Evolutionary conservation across 768 basidiomycete species (phyloP).

Genomic region (Trametes cingulata): DNA sequence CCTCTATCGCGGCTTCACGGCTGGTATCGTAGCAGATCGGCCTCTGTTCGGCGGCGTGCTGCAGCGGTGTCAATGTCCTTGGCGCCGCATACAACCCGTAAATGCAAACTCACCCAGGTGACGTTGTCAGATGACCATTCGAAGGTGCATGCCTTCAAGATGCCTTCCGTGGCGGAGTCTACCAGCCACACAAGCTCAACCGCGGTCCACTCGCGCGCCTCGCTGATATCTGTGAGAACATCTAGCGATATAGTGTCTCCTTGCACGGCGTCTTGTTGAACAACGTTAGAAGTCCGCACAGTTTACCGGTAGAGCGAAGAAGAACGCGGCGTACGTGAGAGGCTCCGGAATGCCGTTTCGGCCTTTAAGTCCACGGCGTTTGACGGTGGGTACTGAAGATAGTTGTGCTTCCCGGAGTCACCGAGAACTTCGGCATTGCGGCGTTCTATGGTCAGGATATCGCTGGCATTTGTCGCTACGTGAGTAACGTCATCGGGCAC

Average conservation of each 20-base stretch:
- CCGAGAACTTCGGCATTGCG: conserved; percentile 38
- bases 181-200: conserved; percentile 41
- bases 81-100: background rate
- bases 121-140: conserved; percentile 25
- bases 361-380: conserved; percentile 56
- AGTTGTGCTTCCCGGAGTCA: conserved; percentile 36
- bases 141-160: conserved; percentile 23
- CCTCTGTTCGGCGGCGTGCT: conserved; percentile 9
- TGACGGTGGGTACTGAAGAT: conserved; percentile 48
- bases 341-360: conserved; percentile 52
- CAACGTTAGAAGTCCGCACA: background rate
- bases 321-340: conserved; percentile 39
- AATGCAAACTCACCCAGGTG: conserved; percentile 23
- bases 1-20: conserved; percentile 1
- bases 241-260: conserved; percentile 46
- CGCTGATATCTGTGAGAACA: conserved; percentile 32
- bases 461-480: conserved; percentile 29
- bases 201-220: conserved; percentile 17
- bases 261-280: conserved; percentile 24
- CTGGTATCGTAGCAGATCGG: conserved; percentile 19
- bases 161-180: conserved; percentile 32
- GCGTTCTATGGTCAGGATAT: conserved; percentile 47
- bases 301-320: background rate
- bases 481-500: conserved; percentile 37
- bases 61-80: background rate